A percentile compares a stretch with the other conserved stretches of the same genome.
Evolutionary conservation across 441 rosid species (phyloP).

Genomic region (Corymbia calophylla): DNA sequence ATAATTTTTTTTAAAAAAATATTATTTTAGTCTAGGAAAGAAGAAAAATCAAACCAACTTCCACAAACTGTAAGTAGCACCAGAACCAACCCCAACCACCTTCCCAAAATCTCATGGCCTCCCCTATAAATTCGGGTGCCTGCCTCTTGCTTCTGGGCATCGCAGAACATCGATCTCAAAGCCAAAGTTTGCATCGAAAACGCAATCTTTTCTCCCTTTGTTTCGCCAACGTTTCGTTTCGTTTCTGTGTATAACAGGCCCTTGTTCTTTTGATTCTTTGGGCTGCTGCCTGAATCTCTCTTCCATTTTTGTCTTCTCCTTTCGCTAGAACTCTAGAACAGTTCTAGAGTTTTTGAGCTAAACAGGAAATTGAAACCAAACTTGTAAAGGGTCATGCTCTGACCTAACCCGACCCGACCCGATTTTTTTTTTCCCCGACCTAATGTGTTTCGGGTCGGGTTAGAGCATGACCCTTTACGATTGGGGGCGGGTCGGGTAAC

Average conservation of each 20-base stretch:
- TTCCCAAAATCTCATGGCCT: background rate
- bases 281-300: background rate
- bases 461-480: too few species aligned
- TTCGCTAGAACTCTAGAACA: too few species aligned
- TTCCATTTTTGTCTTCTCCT: background rate
- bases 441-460: too few species aligned
- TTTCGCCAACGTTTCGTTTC: background rate
- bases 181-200: background rate
- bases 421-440: too few species aligned
- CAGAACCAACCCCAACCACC: background rate
- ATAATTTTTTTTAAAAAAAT: too few species aligned
- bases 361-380: too few species aligned
- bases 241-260: background rate
- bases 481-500: too few species aligned
- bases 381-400: too few species aligned
- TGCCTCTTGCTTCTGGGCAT: background rate
- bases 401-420: too few species aligned
- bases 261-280: background rate
- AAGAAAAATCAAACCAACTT: background rate
- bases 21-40: background rate
- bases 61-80: background rate
- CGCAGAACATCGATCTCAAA: background rate
- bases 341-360: too few species aligned
- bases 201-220: background rate
- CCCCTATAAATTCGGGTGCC: background rate